Evolutionary conservation across 208 protist species (phyloP).

Genomic region (Polymyxa betae): DNA sequence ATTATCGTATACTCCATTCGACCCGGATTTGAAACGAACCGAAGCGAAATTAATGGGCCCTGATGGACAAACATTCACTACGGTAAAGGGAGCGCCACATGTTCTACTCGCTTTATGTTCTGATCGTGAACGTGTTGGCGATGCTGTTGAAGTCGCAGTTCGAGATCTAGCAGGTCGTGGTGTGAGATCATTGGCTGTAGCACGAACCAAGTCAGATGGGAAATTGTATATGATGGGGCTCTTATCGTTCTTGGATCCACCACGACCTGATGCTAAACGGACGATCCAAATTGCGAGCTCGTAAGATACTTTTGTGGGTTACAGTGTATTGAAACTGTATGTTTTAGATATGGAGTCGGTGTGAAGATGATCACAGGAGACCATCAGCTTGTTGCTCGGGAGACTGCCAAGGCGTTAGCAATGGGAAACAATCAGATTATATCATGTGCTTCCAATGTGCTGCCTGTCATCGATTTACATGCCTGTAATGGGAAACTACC

Average conservation of each 20-base stretch:
- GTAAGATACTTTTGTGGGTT: background rate
- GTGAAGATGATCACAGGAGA: constrained; percentile 70
- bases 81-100: constrained; percentile 55
- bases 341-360: background rate
- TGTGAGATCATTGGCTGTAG: constrained; percentile 52
- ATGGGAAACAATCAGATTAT: constrained; percentile 11
- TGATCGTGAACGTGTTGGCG: constrained; percentile 10
- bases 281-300: constrained; percentile 45
- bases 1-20: constrained; percentile 54
- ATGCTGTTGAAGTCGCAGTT: constrained; percentile 49
- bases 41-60: constrained; percentile 39
- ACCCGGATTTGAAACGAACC: constrained; percentile 60
- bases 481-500: constrained; percentile 7
- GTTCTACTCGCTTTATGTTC: constrained; percentile 17
- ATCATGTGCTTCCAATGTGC: constrained; percentile 34
- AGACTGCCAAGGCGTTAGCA: constrained; percentile 56
- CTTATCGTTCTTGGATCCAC: constrained; percentile 58
- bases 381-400: constrained; percentile 60
- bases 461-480: constrained; percentile 12
- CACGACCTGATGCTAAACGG: constrained; percentile 43
- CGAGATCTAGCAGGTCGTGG: constrained; percentile 53
- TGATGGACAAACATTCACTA: background rate
- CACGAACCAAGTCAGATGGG: background rate
- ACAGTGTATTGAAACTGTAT: background rate
- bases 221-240: background rate